Percentiles rank a stretch among this genome's conserved stretches.
Evolutionary conservation across 2,329 filamentous ascomycete species (phyloP).

Genomic region (Fusarium sp.): DNA sequence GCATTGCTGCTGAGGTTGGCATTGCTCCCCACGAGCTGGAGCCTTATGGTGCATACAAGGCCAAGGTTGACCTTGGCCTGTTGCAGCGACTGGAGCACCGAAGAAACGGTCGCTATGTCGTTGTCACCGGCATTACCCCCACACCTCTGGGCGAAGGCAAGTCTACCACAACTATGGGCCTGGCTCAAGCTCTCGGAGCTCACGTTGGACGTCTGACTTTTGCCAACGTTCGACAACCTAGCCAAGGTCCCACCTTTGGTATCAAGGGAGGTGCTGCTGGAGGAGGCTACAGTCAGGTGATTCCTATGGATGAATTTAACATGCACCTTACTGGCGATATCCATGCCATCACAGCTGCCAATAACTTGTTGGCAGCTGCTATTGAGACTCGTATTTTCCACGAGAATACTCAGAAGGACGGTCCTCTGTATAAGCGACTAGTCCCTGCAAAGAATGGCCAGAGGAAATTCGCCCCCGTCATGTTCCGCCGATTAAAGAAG

Average conservation of each 20-base stretch:
- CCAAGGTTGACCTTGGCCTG: conserved; percentile 88
- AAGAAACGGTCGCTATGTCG: conserved; percentile 87
- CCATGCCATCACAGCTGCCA: conserved; percentile 95
- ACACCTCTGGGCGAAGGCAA: conserved; percentile 98
- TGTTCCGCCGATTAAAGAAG: conserved; percentile 95
- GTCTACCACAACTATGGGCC: conserved; percentile 96
- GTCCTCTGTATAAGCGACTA: conserved; percentile 85
- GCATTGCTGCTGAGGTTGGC: conserved; percentile 86
- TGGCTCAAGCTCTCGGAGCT: conserved; percentile 91
- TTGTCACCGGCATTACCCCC: conserved; percentile 95
- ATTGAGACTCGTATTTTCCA: conserved; percentile 99
- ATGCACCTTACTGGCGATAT: conserved; percentile 97
- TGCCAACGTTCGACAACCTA: conserved; percentile 96
- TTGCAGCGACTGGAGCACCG: conserved; percentile 89
- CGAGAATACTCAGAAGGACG: conserved; percentile 94
- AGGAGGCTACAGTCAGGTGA: conserved; percentile 98
- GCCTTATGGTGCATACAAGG: conserved; percentile 95
- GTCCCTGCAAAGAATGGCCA: conserved; percentile 92
- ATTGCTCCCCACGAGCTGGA: conserved; percentile 91
- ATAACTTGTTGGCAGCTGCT: conserved; percentile 95
- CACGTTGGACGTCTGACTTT: conserved; percentile 91
- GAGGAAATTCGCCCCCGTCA: conserved; percentile 86
- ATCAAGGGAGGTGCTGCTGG: conserved; percentile 99
- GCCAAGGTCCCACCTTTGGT: conserved; percentile 96
- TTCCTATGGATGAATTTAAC: conserved; percentile 99